Conservation (phyloP, 345 rosid genomes). For the Camelina sativa region DNA sequence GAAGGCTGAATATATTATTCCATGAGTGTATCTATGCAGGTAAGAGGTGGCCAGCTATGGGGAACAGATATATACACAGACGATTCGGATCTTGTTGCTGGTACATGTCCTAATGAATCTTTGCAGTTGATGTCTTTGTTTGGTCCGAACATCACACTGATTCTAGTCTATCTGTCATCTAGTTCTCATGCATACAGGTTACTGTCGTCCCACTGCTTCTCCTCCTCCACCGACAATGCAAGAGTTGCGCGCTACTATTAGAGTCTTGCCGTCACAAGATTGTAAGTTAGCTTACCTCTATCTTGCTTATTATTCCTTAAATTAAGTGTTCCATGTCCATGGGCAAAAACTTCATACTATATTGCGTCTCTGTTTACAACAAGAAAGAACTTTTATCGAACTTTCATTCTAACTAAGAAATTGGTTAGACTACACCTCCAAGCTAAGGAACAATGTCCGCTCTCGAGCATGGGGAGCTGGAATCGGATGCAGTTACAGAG, state of each 20-base stretch:
- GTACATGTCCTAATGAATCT: constrained; percentile 47
- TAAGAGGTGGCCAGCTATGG: constrained; percentile 98
- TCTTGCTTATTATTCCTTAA: constrained; percentile 3
- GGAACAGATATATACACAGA: constrained; percentile 97
- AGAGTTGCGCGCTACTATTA: constrained; percentile 84
- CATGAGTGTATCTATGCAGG: constrained; percentile 65
- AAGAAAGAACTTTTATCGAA: constrained; percentile 5
- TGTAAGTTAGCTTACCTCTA: constrained; percentile 56
- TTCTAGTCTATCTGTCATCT: constrained; percentile 44
- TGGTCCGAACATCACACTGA: constrained; percentile 32
- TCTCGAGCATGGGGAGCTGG: constrained; percentile 99
- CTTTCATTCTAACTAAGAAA: neutral
- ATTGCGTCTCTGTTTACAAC: neutral
- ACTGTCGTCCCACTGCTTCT: constrained; percentile 95
- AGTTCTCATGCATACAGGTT: constrained; percentile 99
- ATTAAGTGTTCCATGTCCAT: neutral
- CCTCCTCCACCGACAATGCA: constrained; percentile 97
- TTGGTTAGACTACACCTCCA: constrained; percentile 79
- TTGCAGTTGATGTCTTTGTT: constrained; percentile 24
- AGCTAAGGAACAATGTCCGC: constrained; percentile 95
- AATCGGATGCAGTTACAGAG: constrained; percentile 93
- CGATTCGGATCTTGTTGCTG: constrained; percentile 99
- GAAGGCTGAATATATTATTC: no score
- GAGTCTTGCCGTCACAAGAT: constrained; percentile 89
- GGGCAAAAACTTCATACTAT: constrained; percentile 11